Conservation (phyloP, 257 asterid species). For the Leonotis leonurus region DNA sequence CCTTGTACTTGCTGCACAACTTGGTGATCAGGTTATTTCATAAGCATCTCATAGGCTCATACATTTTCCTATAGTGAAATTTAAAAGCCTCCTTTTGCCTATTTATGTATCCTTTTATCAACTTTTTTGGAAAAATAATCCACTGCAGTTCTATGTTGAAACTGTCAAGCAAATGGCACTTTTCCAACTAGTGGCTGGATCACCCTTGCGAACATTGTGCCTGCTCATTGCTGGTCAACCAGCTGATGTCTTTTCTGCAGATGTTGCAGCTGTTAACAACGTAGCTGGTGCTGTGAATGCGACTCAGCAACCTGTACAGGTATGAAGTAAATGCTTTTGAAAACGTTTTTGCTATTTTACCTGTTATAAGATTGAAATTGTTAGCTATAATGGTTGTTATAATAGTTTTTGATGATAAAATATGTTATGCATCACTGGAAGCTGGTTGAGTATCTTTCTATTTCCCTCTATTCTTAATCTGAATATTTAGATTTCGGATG, state of each 20-base stretch:
- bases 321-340: constrained; percentile 23
- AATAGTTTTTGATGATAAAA: not conserved
- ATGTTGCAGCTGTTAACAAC: constrained; percentile 33
- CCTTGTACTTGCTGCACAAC: constrained; percentile 94
- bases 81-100: not conserved
- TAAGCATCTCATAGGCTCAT: not conserved
- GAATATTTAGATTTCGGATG: not conserved
- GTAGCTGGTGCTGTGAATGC: constrained; percentile 39
- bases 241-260: constrained; percentile 74
- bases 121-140: not conserved
- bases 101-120: not conserved
- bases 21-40: constrained; percentile 69
- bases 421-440: not conserved
- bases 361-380: constrained; percentile 1
- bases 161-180: constrained; percentile 96
- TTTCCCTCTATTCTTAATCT: not conserved
- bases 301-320: constrained; percentile 72
- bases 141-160: constrained; percentile 76
- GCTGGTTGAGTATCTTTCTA: not conserved
- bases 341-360: not conserved
- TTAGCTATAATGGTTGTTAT: constrained; percentile 3
- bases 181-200: constrained; percentile 73
- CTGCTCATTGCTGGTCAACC: constrained; percentile 92
- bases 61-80: not conserved
- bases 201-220: constrained; percentile 94